These are phyloP conservation scores for Monilinia aucupariae DNA, from an alignment of 2,329 filamentous ascomycete genomes.

Conservation along the genomic window DNA sequence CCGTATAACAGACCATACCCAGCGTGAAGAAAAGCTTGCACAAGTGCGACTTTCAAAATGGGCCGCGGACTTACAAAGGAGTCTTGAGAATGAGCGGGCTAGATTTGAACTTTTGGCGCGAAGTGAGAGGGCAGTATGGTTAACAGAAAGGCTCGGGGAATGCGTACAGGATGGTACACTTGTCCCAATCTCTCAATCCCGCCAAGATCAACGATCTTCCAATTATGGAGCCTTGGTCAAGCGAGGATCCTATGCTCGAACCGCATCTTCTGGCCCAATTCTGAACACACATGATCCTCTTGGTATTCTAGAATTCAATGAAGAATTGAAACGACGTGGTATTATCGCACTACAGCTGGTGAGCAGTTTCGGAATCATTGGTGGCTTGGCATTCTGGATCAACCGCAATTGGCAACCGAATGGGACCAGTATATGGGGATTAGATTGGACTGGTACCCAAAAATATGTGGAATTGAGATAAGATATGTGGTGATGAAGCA, in stretches of 20 bases:
- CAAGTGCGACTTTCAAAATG: constrained; percentile 73
- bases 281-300: constrained; percentile 62
- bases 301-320: constrained; percentile 65
- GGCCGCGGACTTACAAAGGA: constrained; percentile 75
- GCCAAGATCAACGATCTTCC: constrained; percentile 18
- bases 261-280: constrained; percentile 10
- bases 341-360: constrained; percentile 67
- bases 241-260: constrained; percentile 21
- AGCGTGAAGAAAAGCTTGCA: constrained; percentile 55
- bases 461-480: constrained; percentile 23
- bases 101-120: constrained; percentile 59
- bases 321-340: constrained; percentile 58
- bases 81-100: constrained; percentile 66
- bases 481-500: background rate
- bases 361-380: constrained; percentile 67
- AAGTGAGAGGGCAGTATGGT: constrained; percentile 62
- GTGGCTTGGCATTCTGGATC: constrained; percentile 64
- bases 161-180: constrained; percentile 61
- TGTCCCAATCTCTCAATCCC: constrained; percentile 43
- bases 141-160: constrained; percentile 60
- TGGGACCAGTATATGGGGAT: constrained; percentile 19
- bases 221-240: constrained; percentile 25
- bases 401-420: constrained; percentile 14
- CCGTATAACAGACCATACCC: constrained; percentile 53
- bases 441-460: constrained; percentile 25